Evolutionary conservation across 345 rosid species (phyloP).

Genomic region (Salix caprea): DNA sequence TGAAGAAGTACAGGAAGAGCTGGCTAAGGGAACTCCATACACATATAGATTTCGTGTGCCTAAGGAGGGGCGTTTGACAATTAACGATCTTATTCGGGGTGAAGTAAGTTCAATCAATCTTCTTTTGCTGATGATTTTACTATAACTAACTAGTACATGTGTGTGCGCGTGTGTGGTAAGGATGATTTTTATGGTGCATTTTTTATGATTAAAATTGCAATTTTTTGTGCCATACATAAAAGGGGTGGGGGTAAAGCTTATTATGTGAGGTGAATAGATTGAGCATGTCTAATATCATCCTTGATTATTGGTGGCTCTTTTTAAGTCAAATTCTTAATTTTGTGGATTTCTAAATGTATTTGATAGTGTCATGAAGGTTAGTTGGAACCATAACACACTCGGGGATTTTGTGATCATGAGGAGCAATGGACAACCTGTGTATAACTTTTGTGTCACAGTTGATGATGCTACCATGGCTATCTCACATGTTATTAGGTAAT

Average conservation of each 20-base stretch:
- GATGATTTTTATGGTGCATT: background rate
- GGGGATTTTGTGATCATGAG: conserved; percentile 94
- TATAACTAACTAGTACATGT: background rate
- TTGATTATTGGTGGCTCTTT: background rate
- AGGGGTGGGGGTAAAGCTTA: background rate
- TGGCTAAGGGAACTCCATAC: conserved; percentile 70
- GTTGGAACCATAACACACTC: conserved; percentile 86
- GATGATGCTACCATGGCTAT: conserved; percentile 18
- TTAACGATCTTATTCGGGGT: conserved; percentile 82
- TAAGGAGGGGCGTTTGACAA: conserved; percentile 67
- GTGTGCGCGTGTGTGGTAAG: background rate
- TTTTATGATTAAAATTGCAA: background rate
- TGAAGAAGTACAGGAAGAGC: conserved; percentile 67
- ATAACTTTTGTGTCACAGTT: conserved; percentile 58
- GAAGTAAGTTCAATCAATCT: conserved; percentile 46
- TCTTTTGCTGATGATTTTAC: background rate
- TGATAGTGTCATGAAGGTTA: conserved; percentile 79
- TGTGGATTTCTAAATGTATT: conserved; percentile 35
- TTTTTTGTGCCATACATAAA: background rate
- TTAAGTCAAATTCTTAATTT: background rate
- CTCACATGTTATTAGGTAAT: conserved; percentile 85
- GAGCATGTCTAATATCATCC: background rate
- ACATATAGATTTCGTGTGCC: conserved; percentile 86
- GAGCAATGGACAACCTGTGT: conserved; percentile 93
- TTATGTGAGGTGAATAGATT: background rate